Evolutionary conservation across 1,139 yeast genomes (phyloP), one percentile per base, ranked within the genome.

Genomic region (Taphrina populina): DNA sequence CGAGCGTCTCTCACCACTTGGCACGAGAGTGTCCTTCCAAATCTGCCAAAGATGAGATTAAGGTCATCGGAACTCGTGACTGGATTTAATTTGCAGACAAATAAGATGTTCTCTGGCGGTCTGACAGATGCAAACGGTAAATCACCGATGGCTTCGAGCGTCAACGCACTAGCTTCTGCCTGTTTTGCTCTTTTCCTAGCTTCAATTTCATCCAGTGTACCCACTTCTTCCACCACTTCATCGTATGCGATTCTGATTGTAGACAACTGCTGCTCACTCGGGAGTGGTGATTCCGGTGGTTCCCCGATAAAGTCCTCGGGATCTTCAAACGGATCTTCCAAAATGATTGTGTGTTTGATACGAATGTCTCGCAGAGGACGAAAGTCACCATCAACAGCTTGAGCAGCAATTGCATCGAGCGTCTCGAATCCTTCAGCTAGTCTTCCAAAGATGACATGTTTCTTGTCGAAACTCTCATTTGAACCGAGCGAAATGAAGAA

Each of bases 111-210:
- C 54, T 83, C 87, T 49, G 81, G 76, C 0, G 88, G 88, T 60
- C 76, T 74, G 24, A 76, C 77, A 19, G 76, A 76, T 3, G 83
- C 81, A 54, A 73, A 72, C 0, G 84, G 82, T n/a, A 82, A 62
- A 62, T 83, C 88, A 0, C 86, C 87, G 43, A 83, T 70, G 60
- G 82, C 69, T 61, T 83, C 87, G 51, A 83, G 69, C 0, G 86
- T 77, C 35, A 82, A 64, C 2, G 86, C 85, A 58, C 78, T 78
- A 0, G 80, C 70, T 21, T 73, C 68, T 1, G 80, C 75, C 37
- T 73, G 76, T 21, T 69, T 66, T 7, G 70, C 71, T 13, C 62
- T 53, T 13, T 63, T 62, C 30, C 64, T 60, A 61, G 65, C 53
- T 40, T 58, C 61, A 5, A 39, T 62, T 17, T 65, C 65, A 15